A percentile compares a stretch with the other conserved stretches of the same genome.
Evolutionary conservation across 202 grass and related monocot genomes (phyloP).

Genomic region (Zoysia matrella): DNA sequence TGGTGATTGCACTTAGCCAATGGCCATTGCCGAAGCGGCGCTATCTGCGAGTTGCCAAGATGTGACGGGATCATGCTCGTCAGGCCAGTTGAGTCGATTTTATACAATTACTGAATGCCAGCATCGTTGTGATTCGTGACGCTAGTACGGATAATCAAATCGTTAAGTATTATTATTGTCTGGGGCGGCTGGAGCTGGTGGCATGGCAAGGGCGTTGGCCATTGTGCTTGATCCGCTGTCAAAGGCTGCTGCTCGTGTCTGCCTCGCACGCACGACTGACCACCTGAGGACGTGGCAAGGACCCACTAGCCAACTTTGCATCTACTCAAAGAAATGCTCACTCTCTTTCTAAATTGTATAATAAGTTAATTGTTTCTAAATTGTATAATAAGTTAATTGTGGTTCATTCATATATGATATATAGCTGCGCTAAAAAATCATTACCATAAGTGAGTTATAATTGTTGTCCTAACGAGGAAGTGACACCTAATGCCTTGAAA

Average conservation of each 20-base stretch:
- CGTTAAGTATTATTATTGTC: background rate
- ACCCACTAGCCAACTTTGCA: too few relatives aligned
- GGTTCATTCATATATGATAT: too few relatives aligned
- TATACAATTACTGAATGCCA: background rate
- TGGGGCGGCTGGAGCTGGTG: background rate
- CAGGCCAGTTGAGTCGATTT: background rate
- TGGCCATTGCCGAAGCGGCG: background rate
- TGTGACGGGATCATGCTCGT: background rate
- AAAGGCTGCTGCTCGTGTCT: background rate
- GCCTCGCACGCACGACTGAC: background rate
- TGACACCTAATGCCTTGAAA: background rate
- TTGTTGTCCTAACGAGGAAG: background rate
- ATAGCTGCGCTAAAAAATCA: too few relatives aligned
- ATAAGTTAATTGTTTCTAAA: too few relatives aligned
- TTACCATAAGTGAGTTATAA: too few relatives aligned
- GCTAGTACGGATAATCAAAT: constrained; percentile 11
- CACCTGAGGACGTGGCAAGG: constrained; percentile 9
- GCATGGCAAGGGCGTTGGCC: background rate
- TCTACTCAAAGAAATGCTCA: too few relatives aligned
- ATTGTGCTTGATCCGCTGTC: background rate
- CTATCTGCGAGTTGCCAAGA: background rate
- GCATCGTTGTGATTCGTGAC: background rate
- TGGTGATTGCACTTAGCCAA: too few relatives aligned
- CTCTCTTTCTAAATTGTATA: too few relatives aligned
- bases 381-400: too few relatives aligned